Conservation (phyloP, 2,329 filamentous ascomycete species). For the Aspergillus sp. region DNA sequence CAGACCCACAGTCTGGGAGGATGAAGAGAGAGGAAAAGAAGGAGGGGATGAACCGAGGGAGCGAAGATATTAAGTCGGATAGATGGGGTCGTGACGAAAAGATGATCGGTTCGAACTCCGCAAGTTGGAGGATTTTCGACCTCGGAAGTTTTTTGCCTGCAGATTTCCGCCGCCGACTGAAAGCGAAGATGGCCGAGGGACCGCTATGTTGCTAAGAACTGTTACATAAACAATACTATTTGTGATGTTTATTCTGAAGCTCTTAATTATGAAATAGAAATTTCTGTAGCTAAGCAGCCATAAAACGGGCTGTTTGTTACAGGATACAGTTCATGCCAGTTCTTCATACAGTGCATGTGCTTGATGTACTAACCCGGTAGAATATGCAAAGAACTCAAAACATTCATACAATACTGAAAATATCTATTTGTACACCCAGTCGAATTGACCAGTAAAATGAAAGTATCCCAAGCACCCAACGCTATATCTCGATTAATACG, state of each 20-base stretch:
- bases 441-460: constrained; percentile 15
- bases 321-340: background rate
- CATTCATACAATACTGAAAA: constrained; percentile 9
- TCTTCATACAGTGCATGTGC: background rate
- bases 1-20: constrained; percentile 20
- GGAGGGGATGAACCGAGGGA: constrained; percentile 15
- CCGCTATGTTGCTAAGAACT: background rate
- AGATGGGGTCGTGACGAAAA: constrained; percentile 19
- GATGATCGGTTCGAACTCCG: constrained; percentile 24
- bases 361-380: background rate
- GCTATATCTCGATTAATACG: constrained; percentile 25
- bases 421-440: constrained; percentile 34
- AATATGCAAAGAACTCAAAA: background rate
- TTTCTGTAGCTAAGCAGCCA: background rate
- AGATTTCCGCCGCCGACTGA: constrained; percentile 19
- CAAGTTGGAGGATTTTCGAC: constrained; percentile 24
- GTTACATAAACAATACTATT: background rate
- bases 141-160: constrained; percentile 31
- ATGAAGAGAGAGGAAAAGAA: constrained; percentile 10
- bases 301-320: background rate
- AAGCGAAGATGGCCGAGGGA: background rate
- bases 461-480: constrained; percentile 11
- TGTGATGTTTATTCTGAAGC: background rate
- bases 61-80: constrained; percentile 15
- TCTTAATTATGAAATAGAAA: background rate